Percentiles rank a stretch among this genome's conserved stretches.
Conservation (phyloP, 139 green algal genomes). For the Closterium sp. region DNA sequence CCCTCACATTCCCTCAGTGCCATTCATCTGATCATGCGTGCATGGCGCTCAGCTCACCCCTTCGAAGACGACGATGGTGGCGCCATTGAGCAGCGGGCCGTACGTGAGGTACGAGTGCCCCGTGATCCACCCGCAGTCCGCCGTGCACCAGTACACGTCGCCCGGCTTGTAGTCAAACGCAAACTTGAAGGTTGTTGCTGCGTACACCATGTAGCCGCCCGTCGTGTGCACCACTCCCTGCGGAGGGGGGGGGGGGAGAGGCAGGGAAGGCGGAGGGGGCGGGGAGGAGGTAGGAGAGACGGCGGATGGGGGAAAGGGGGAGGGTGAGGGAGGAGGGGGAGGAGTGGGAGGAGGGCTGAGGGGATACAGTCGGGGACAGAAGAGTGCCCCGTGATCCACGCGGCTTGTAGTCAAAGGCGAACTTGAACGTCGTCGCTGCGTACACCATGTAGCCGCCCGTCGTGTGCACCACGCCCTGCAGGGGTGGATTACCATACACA, state of each 20-base stretch:
- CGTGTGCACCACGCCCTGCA: constrained; percentile 57
- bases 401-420: constrained; percentile 51
- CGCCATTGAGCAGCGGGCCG: constrained; percentile 83
- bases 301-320: too few relatives aligned
- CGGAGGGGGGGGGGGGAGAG: too few relatives aligned
- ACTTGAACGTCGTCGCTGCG: constrained; percentile 55
- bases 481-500: too few relatives aligned
- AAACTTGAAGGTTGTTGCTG: constrained; percentile 54
- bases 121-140: constrained; percentile 98
- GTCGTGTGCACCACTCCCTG: constrained; percentile 58
- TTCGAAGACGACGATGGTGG: constrained; percentile 85
- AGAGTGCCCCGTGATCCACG: constrained; percentile 91
- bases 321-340: too few relatives aligned
- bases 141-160: constrained; percentile 72
- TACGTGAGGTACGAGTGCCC: constrained; percentile 66
- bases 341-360: too few relatives aligned
- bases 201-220: constrained; percentile 67
- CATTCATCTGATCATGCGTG: not conserved
- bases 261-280: not conserved
- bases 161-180: constrained; percentile 53
- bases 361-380: too few relatives aligned
- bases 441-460: constrained; percentile 68
- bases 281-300: too few relatives aligned
- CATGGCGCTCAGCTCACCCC: constrained; percentile 59
- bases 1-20: not conserved